These are phyloP conservation scores for Geotrichum bryndzae DNA, from an alignment of 1,139 yeast species.

Conservation along the genomic window DNA sequence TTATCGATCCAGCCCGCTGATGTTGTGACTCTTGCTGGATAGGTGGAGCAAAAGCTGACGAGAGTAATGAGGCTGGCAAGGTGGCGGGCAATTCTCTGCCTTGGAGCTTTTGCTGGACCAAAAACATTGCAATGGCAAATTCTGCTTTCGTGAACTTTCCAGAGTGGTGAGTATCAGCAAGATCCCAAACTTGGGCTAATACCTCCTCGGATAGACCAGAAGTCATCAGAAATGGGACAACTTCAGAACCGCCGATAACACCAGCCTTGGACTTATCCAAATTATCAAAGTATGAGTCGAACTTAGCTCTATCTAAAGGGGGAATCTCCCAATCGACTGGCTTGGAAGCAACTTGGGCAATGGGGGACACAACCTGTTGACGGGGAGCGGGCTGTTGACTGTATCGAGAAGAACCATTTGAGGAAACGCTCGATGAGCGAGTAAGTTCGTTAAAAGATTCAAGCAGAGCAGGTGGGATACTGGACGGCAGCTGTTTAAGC, in stretches of 20 bases:
- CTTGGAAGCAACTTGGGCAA: conserved; percentile 9
- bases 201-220: conserved; percentile 81
- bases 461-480: conserved; percentile 47
- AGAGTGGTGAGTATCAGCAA: conserved; percentile 81
- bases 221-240: conserved; percentile 82
- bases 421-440: neutral
- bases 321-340: conserved; percentile 58
- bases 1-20: conserved; percentile 15
- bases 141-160: conserved; percentile 77
- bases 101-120: conserved; percentile 74
- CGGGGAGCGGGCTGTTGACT: conserved; percentile 13
- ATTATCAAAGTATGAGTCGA: conserved; percentile 68
- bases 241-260: conserved; percentile 56
- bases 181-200: conserved; percentile 88
- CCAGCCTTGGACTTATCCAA: conserved; percentile 66
- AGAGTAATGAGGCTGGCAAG: conserved; percentile 29
- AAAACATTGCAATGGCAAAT: conserved; percentile 87
- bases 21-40: conserved; percentile 18
- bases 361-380: conserved; percentile 18
- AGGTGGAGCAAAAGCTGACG: neutral
- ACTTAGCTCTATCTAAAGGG: conserved; percentile 66
- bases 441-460: conserved; percentile 20
- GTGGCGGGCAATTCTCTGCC: conserved; percentile 71
- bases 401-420: neutral
- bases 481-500: conserved; percentile 59